Evolutionary conservation across 768 basidiomycete species (phyloP).

Genomic region (Xerocomus brunneocitrinus): DNA sequence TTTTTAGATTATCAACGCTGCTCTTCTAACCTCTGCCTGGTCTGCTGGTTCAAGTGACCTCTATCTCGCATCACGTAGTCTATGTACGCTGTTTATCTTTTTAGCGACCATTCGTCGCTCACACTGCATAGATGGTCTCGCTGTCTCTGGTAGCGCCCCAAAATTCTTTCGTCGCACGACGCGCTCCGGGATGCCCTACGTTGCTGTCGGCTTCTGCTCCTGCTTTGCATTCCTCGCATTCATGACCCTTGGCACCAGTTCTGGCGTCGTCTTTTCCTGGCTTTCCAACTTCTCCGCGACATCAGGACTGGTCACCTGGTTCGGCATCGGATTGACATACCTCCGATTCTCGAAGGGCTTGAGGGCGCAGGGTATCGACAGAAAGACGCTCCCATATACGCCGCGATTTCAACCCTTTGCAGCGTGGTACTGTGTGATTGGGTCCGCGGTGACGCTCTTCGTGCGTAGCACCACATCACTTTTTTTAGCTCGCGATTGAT

Average conservation of each 20-base stretch:
- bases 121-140: constrained; percentile 43
- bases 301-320: constrained; percentile 41
- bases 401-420: constrained; percentile 39
- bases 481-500: neutral
- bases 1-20: constrained; percentile 33
- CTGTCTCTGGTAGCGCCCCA: constrained; percentile 51
- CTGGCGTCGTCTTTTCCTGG: constrained; percentile 42
- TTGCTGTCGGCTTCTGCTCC: constrained; percentile 30
- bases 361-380: constrained; percentile 45
- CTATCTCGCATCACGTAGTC: constrained; percentile 36
- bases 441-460: constrained; percentile 28
- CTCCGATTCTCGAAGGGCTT: constrained; percentile 45
- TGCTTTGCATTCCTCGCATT: constrained; percentile 29
- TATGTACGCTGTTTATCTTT: constrained; percentile 25
- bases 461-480: constrained; percentile 26
- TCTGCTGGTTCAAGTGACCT: constrained; percentile 39
- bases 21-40: constrained; percentile 43
- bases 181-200: constrained; percentile 41
- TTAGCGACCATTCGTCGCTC: neutral
- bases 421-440: constrained; percentile 34
- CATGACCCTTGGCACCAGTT: constrained; percentile 34
- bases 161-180: constrained; percentile 43
- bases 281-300: constrained; percentile 34
- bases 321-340: constrained; percentile 43
- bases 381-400: constrained; percentile 43